Evolutionary conservation across 2,329 filamentous ascomycete species (phyloP), one percentile per base, ranked within the genome.

Genomic region (Hirsutella minnesotensis): DNA sequence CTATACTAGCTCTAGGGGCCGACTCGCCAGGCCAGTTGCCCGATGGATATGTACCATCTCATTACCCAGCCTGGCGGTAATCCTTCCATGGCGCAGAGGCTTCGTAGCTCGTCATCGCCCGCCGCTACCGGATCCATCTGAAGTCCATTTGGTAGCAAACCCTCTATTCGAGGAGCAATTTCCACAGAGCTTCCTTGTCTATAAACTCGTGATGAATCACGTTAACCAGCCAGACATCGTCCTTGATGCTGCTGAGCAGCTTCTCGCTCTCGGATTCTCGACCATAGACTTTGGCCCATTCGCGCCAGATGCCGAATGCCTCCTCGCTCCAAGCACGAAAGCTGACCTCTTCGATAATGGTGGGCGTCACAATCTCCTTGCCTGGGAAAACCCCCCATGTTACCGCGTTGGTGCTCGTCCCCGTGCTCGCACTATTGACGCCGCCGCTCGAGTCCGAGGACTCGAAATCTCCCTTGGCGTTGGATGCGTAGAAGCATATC

Each of bases 351-450:
- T 96, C 90, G 55, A 96, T 94, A 56, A 96, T 96, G 2, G 90
- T 96, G 3, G 90, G 90, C 19, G 89, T 94, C 45, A 94, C 77
- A 57, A 96, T 96, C 63, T 96, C 90, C 65, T 95, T 95, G 35
- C 87, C 87, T 0, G 86, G 83, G 64, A 96, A 96, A 1, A 88
- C 86, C 41, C 90, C 90, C 90, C 90, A 96, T 0, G 92, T 98
- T 2, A 98, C 92, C 0, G 90, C 88, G 56, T 96, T 95, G 24
- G 94, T 90, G 53, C 76, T 80, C 22, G 64, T 63, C 53, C 60
- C 62, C 52, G 60, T 62, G 33, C 51, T 58, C 16, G 54, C 53
- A 24, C 54, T 54, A 27, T 57, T 53, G 10, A 53, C 48, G 2
- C 58, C 62, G 43, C 62, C 60, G 40, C 58, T 59, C 24, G 68